These are phyloP conservation scores for Talaromyces stipitatus DNA, from an alignment of 495 filamentous ascomycete genomes.

Conservation along the genomic window DNA sequence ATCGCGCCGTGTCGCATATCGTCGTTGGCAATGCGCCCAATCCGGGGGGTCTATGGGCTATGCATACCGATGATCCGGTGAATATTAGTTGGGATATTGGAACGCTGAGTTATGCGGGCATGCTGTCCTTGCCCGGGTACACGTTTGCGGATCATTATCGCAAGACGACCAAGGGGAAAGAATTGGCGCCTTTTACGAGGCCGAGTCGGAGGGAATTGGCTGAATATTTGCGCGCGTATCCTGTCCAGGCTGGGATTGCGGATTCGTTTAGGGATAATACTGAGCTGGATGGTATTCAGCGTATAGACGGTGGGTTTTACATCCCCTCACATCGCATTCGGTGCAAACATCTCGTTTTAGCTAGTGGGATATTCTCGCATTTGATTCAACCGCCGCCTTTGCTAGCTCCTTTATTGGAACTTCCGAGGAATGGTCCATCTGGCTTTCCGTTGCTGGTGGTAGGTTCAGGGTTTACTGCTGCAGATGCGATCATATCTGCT, in stretches of 20 bases:
- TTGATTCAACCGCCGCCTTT: conserved; percentile 44
- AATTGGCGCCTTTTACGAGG: conserved; percentile 46
- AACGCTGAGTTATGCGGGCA: conserved; percentile 57
- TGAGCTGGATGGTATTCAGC: conserved; percentile 33
- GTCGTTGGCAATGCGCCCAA: conserved; percentile 47
- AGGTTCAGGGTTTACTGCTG: conserved; percentile 59
- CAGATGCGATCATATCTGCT: conserved; percentile 54
- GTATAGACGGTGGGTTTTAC: conserved; percentile 42
- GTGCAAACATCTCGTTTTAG: conserved; percentile 56
- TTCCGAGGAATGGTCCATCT: conserved; percentile 9
- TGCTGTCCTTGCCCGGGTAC: conserved; percentile 59
- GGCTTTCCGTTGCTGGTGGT: conserved; percentile 44
- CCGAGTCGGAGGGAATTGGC: conserved; percentile 53
- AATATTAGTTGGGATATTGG: conserved; percentile 50
- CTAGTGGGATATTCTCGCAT: conserved; percentile 56
- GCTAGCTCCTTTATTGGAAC: conserved; percentile 22
- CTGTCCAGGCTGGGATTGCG: conserved; percentile 44
- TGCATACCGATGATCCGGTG: conserved; percentile 42
- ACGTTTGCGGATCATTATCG: conserved; percentile 49
- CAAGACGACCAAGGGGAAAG: conserved; percentile 27
- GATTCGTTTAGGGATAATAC: conserved; percentile 41
- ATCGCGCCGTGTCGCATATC: conserved; percentile 48
- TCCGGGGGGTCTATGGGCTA: conserved; percentile 59
- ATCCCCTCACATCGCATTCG: conserved; percentile 44
- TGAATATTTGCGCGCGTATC: conserved; percentile 50